Evolutionary conservation across 768 basidiomycete genomes (phyloP), one percentile per base, ranked within the genome.

Genomic region (Pulveroboletus sp.): DNA sequence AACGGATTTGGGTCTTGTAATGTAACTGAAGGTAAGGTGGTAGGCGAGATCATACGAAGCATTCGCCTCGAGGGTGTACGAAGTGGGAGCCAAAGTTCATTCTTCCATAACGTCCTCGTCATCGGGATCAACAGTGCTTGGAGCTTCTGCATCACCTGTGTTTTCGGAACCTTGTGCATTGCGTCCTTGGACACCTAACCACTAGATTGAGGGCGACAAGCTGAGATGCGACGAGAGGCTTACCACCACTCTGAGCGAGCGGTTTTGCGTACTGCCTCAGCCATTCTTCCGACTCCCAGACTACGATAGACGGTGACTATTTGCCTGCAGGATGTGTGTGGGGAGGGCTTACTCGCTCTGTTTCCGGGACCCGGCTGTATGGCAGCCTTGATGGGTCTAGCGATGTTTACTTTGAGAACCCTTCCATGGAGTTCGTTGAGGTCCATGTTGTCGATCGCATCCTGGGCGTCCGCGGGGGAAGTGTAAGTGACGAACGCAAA

Each of bases 371-470:
- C 74, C 19, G 73, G 69, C 57, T 86, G 82, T 38, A 82, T 66
- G 29, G 82, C 75, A 2, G 77, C 79, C 63, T 88, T 93, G 75
- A 84, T 81, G 6, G 91, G 90, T 38, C 87, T 79, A 9, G 94
- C 94, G 34, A 94, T 68, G 64, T 90, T 95, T 41, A 85, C 92
- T 71, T 85, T 89, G 53, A 90, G 69, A 43, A 87, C 84, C 50
- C 79, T 80, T 42, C 84, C 91, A 42, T 73, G 77, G 50, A 90
- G 74, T 64, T 94, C 94, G 62, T 95, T 97, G 69, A 94, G 73
- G 69, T 98, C 94, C 90, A 94, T 97, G 72, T 98, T 98, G 75
- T 98, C 95, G 52, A 97, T 95, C 24, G 95, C 95, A 65, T 97
- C 94, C 63, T 90, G 87, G 5, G 95, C 94, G 68, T 95, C 92